Percentiles rank a stretch among this genome's conserved stretches.
These are phyloP conservation scores for Talaromyces borbonicus DNA, from an alignment of 495 filamentous ascomycete genomes.

Conservation along the genomic window DNA sequence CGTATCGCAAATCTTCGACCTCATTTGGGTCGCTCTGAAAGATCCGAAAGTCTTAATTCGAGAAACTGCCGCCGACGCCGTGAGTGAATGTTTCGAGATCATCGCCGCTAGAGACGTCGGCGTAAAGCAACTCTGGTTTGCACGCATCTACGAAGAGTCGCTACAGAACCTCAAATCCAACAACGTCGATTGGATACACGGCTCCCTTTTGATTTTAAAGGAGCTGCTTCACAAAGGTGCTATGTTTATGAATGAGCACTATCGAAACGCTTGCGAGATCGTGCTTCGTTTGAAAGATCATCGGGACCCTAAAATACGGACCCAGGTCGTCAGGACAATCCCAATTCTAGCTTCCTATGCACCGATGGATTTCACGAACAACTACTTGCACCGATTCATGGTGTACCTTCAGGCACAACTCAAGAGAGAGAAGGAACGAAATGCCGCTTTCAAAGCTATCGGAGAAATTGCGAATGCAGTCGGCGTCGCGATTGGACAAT, in stretches of 20 bases:
- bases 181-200: slow-evolving; percentile 79
- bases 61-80: slow-evolving; percentile 79
- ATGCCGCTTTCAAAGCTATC: slow-evolving; percentile 87
- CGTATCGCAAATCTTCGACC: slow-evolving; percentile 79
- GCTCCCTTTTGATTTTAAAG: slow-evolving; percentile 80
- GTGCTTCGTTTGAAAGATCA: slow-evolving; percentile 86
- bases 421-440: slow-evolving; percentile 90
- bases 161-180: slow-evolving; percentile 64
- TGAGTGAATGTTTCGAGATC: slow-evolving; percentile 88
- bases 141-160: slow-evolving; percentile 76
- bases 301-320: slow-evolving; percentile 73
- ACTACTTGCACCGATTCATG: slow-evolving; percentile 93
- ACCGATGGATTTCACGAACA: slow-evolving; percentile 70
- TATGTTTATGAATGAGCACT: slow-evolving; percentile 96
- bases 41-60: slow-evolving; percentile 86
- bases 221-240: slow-evolving; percentile 86
- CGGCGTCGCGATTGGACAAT: slow-evolving; percentile 84
- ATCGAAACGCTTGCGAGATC: slow-evolving; percentile 81
- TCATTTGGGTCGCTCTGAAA: slow-evolving; percentile 88
- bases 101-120: slow-evolving; percentile 80
- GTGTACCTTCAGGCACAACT: slow-evolving; percentile 86
- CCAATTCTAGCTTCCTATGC: slow-evolving; percentile 89
- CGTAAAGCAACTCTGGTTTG: slow-evolving; percentile 77
- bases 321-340: slow-evolving; percentile 79
- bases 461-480: slow-evolving; percentile 95